phyloP scores from a whole-genome alignment of 805 yeast genomes.

The Yamadazyma sp. region DNA sequence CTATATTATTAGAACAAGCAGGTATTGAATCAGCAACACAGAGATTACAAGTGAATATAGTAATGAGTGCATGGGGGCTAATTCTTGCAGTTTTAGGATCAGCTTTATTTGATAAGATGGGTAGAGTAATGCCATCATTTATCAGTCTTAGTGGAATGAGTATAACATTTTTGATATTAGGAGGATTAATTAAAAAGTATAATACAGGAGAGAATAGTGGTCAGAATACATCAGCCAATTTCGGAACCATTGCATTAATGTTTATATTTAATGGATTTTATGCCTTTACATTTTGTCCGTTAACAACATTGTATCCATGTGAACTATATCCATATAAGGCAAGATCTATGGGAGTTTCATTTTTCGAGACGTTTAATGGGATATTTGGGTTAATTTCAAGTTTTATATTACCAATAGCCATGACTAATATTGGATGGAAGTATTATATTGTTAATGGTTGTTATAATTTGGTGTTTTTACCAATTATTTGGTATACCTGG shows the following conservation, averaged over 20 bases:
- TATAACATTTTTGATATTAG: constrained; percentile 8
- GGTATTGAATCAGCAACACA: constrained; percentile 11
- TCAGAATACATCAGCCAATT: constrained; percentile 9
- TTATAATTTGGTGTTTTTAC: constrained; percentile 14
- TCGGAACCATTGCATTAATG: constrained; percentile 14
- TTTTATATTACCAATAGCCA: constrained; percentile 15
- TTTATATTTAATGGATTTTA: constrained; percentile 14
- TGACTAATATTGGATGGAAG: constrained; percentile 17
- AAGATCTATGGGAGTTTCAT: constrained; percentile 12
- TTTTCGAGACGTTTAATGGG: constrained; percentile 5
- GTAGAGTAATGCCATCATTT: constrained; percentile 11
- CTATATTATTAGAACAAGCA: constrained; percentile 12
- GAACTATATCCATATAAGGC: constrained; percentile 12
- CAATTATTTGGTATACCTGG: constrained; percentile 12
- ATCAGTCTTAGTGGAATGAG: constrained; percentile 10
- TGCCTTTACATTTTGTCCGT: constrained; percentile 14
- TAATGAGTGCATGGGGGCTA: constrained; percentile 13
- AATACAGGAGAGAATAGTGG: constrained; percentile 11
- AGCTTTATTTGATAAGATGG: constrained; percentile 11
- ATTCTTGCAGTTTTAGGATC: constrained; percentile 10
- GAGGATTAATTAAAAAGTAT: constrained; percentile 11
- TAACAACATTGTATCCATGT: constrained; percentile 13
- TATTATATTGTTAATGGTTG: constrained; percentile 18
- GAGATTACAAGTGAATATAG: constrained; percentile 13
- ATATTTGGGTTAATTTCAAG: constrained; percentile 11